phyloP scores from a whole-genome alignment of 73 alveolate species.

The Paramecium sonneborni region DNA sequence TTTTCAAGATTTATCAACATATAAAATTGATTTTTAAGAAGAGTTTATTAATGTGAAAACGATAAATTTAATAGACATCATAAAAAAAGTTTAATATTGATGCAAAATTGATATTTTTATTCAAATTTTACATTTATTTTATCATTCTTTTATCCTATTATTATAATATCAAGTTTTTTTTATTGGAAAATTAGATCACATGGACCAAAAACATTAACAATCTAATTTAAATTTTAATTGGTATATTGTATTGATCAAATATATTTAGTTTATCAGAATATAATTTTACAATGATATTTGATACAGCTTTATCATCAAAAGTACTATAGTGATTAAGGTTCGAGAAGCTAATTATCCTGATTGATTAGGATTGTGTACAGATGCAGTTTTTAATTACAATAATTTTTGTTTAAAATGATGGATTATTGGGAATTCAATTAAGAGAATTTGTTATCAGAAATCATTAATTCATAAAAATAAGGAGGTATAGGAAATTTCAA shows the following conservation, averaged over 20 bases:
- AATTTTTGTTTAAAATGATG: neutral
- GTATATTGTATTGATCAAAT: neutral
- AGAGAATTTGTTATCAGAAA: neutral
- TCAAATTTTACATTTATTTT: neutral
- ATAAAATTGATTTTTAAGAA: neutral
- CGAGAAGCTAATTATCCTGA: slow-evolving; percentile 35
- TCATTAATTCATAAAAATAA: slow-evolving; percentile 12
- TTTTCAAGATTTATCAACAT: neutral
- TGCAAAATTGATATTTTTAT: neutral
- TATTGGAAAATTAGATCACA: slow-evolving; percentile 17
- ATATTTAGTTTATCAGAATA: slow-evolving; percentile 40
- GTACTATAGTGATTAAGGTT: neutral
- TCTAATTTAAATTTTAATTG: slow-evolving; percentile 29
- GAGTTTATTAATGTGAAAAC: neutral
- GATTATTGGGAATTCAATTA: slow-evolving; percentile 13
- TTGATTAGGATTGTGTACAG: neutral
- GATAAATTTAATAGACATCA: neutral
- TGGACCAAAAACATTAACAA: slow-evolving; percentile 28
- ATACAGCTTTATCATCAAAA: slow-evolving; percentile 17
- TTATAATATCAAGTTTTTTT: neutral
- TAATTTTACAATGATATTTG: slow-evolving; percentile 43
- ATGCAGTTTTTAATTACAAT: neutral
- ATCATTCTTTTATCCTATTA: neutral
- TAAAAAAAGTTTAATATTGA: neutral
- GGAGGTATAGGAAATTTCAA: slow-evolving; percentile 53